Evolutionary conservation across 805 yeast species (phyloP).

Genomic region (Lipomyces sp.): DNA sequence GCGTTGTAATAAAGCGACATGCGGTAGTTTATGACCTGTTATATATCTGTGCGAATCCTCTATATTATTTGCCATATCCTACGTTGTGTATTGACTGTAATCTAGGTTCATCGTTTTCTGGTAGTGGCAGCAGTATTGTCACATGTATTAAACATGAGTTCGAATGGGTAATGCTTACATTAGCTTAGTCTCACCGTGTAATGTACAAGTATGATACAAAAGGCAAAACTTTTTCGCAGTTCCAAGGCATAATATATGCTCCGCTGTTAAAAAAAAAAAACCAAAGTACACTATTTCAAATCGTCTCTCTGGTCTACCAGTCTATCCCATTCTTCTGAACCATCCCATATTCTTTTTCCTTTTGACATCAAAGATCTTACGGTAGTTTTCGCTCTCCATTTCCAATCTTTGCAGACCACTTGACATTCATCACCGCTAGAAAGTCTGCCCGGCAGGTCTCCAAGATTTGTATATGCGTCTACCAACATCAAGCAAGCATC

Average conservation of each 20-base stretch:
- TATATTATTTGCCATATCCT: not conserved
- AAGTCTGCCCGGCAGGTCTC: conserved; percentile 65
- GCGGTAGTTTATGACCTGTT: not conserved
- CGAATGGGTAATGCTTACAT: not conserved
- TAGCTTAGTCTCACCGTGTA: not conserved
- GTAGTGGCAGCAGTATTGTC: not conserved
- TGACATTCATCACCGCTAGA: conserved; percentile 80
- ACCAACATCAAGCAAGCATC: conserved; percentile 77
- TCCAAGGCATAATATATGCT: not conserved
- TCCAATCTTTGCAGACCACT: conserved; percentile 79
- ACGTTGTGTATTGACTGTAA: not conserved
- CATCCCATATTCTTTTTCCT: conserved; percentile 82
- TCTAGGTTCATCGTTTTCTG: not conserved
- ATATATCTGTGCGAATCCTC: not conserved
- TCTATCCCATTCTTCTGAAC: conserved; percentile 73
- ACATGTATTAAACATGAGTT: not conserved
- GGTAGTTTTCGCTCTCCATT: conserved; percentile 74
- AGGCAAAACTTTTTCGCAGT: not conserved
- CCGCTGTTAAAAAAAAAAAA: not conserved
- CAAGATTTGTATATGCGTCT: conserved; percentile 84
- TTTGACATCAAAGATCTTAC: conserved; percentile 76
- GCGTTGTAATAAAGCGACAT: not conserved
- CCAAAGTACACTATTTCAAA: conserved; percentile 32
- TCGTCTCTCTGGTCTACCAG: conserved; percentile 59
- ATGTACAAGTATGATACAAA: not conserved